Conservation (phyloP, 73 alveolate genomes). For the Paramecium octaurelia region DNA sequence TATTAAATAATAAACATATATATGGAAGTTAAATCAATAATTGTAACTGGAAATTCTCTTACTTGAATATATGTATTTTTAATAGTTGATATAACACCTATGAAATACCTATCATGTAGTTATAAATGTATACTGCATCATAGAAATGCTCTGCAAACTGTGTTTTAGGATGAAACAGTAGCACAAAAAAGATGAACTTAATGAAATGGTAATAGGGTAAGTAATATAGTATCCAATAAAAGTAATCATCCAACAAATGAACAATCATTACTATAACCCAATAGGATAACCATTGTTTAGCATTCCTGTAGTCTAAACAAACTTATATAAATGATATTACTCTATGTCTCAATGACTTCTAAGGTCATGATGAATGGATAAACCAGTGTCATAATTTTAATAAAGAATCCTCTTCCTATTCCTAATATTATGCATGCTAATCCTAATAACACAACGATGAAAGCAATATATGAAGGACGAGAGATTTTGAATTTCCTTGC, state of each 20-base stretch:
- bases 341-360: background rate
- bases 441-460: background rate
- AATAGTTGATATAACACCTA: background rate
- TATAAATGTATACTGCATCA: background rate
- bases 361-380: background rate
- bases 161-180: background rate
- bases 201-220: conserved; percentile 32
- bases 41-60: background rate
- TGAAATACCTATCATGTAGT: background rate
- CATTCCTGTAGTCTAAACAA: background rate
- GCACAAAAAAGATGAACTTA: background rate
- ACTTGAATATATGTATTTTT: background rate
- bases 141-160: background rate
- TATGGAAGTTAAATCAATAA: background rate
- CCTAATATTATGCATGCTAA: background rate
- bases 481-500: conserved; percentile 21
- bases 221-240: conserved; percentile 35
- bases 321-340: background rate
- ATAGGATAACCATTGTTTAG: conserved; percentile 39
- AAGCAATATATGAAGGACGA: conserved; percentile 14
- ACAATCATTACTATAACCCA: conserved; percentile 35
- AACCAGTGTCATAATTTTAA: background rate
- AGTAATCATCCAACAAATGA: conserved; percentile 28
- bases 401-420: background rate
- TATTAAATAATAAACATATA: background rate